Evolutionary conservation across 345 rosid species (phyloP), one percentile per base, ranked within the genome.

Genomic region (Euphorbia pulcherrima): DNA sequence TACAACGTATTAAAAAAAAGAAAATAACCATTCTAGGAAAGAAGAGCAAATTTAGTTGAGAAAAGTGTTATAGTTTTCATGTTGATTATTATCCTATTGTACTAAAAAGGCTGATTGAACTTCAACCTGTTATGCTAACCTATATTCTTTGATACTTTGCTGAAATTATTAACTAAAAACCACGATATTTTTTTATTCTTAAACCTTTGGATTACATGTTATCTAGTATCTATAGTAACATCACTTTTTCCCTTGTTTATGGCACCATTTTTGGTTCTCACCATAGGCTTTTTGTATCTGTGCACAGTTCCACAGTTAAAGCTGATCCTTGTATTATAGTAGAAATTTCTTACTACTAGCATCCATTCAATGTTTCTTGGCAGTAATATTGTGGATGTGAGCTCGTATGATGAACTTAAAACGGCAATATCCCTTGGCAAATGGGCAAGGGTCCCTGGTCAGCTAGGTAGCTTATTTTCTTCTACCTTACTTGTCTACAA

Each of bases 391-490:
- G 84, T 87, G 78, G 93, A 90, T 75, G 98, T 92, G 78, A 83
- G 72, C 79, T 86, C 98, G 24, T 92, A 92, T 69, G 85, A 78
- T 52, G 96, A 92, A 78, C 93, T 90, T 24, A 92, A 90, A 79
- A 81, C 55, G 14, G 96, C 87, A 59, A 87, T 88, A 37, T 80
- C 96, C 37, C 9, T 61, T 68, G 97, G 95, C 52, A 94, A 94
- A 83, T 94, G 99, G 97, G 99, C 92, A 37, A 89, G 96, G 96
- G 92, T 78, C 88, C 92, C 54, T 94, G 99, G 99, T 89, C 89
- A 58, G 95, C 89, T 4, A 86, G 92, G 90, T 89, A 76, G 27
- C 16, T 57, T 40, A 4, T 65, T 41, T 70, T 28, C 16, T 44
- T 11, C 28, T 37, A 17, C 17, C 37, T 1, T 41, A n/a, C 37